These are phyloP conservation scores for Eimeria praecox DNA, from an alignment of 169 alveolate genomes.

Conservation along the genomic window DNA sequence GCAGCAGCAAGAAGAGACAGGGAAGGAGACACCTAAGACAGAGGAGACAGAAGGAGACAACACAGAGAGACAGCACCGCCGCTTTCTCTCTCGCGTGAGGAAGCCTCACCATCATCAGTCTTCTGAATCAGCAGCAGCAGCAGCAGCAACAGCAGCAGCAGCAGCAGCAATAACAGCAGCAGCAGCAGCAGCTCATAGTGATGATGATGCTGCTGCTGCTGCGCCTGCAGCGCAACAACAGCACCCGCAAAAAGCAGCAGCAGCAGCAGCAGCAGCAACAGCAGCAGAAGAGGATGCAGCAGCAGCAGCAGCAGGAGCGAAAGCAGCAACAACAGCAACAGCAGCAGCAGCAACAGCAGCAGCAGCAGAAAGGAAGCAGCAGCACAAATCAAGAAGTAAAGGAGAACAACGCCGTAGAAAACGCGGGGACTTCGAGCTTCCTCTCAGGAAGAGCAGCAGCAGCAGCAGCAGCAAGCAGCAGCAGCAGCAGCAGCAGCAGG, in stretches of 20 bases:
- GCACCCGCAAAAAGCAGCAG: too few species aligned
- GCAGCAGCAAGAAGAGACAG: background rate
- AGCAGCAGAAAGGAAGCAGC: background rate
- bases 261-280: too few species aligned
- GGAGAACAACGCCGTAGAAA: background rate
- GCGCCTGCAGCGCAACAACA: too few species aligned
- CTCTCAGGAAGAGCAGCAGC: background rate
- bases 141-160: conserved; percentile 15
- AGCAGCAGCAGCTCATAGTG: background rate
- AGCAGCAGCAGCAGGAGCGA: background rate
- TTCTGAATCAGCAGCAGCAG: conserved; percentile 31
- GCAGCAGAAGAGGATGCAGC: too few species aligned
- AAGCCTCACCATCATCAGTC: background rate
- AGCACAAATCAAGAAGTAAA: background rate
- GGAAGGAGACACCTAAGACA: background rate
- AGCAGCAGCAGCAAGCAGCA: background rate
- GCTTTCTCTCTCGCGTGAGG: background rate
- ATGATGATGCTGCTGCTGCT: too few species aligned
- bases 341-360: background rate
- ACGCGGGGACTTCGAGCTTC: background rate
- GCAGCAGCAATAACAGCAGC: background rate
- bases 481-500: background rate
- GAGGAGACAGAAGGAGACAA: background rate
- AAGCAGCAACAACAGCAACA: background rate
- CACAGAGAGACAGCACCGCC: background rate